Base-by-base conservation (phyloP, 192 early-diverging fungal species). In the Rhizophagus sp. region DNA sequence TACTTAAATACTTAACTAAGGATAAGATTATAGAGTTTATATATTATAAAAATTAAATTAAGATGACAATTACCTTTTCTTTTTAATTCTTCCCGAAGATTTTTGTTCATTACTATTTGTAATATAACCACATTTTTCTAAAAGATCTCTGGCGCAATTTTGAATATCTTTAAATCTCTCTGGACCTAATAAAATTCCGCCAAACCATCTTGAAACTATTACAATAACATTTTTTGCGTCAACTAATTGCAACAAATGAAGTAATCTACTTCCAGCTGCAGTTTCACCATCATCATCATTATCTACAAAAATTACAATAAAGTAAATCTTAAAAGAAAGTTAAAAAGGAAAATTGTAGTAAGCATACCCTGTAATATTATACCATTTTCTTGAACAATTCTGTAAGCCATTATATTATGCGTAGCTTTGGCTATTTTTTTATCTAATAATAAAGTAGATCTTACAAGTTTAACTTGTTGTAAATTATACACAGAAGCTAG, bases 201-300 rank as follows among this genome's bases (percentile, higher is more conserved):
- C 97, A 83, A 94, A 98, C 95, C 94, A 97, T 44, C 84, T 79
- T 39, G 84, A 83, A 22, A 98, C 96, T 3, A 97, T 89, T 5
- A 97, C 96, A 10, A 96, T 83, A 0, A 94, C 89, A 82, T 96
- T 91, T 57, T 86, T 84, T 8, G 89, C 89, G 9, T 92, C 90
- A 34, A 94, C 76, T 17, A 94, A 84, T 77, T 97, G 90, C 82
- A 98, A 83, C 78, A 98, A 83, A 85, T 97, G 95, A 13, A 90
- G 83, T 67, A 98, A 83, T 41, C 96, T 84, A 78, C 91, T 90
- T 17, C 97, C 97, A 6, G 97, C 97, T 2, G 96, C 96, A 3
- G 92, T 94, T 85, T 98, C 97, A 24, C 97, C 97, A 68, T 98
- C 96, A 82, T 98, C 97, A 82, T 98, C 97, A 80, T 94, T 94